Evolutionary conservation across 2,329 filamentous ascomycete species (phyloP).

Genomic region (Scytalidium sp.): DNA sequence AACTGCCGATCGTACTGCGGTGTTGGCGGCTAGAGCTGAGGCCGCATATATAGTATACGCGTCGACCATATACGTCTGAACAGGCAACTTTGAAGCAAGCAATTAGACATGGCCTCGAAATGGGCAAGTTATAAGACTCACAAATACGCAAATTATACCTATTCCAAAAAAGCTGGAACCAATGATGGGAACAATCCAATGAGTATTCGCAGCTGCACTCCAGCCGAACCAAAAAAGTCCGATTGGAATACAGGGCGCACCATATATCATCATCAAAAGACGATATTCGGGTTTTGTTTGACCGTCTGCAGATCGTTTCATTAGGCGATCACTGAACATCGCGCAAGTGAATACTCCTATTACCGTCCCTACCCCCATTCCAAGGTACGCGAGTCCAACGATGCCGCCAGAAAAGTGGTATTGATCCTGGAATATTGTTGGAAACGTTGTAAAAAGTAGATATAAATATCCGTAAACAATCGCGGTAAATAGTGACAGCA

Average conservation of each 20-base stretch:
- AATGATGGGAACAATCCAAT: slow-evolving; percentile 55
- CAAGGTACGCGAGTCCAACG: slow-evolving; percentile 37
- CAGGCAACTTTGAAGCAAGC: not conserved
- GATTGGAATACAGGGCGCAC: slow-evolving; percentile 35
- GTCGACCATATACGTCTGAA: slow-evolving; percentile 42
- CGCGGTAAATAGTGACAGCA: slow-evolving; percentile 44
- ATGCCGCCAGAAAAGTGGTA: slow-evolving; percentile 37
- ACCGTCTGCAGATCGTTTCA: slow-evolving; percentile 33
- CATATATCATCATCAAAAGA: slow-evolving; percentile 38
- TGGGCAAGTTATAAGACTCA: slow-evolving; percentile 29
- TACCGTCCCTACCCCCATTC: slow-evolving; percentile 35
- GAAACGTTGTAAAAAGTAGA: slow-evolving; percentile 46
- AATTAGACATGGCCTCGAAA: not conserved
- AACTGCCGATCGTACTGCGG: slow-evolving; percentile 18
- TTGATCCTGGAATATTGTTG: slow-evolving; percentile 40
- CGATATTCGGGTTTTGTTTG: slow-evolving; percentile 31
- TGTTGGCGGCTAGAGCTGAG: slow-evolving; percentile 19
- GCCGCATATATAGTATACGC: slow-evolving; percentile 22
- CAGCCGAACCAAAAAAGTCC: slow-evolving; percentile 46
- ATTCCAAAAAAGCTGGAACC: slow-evolving; percentile 50
- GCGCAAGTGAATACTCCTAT: slow-evolving; percentile 34
- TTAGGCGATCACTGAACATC: slow-evolving; percentile 34
- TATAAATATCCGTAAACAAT: slow-evolving; percentile 50
- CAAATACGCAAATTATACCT: slow-evolving; percentile 47
- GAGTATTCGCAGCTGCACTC: slow-evolving; percentile 40